Evolutionary conservation across 2,329 filamentous ascomycete genomes (phyloP).

Genomic region (Claviceps fusiformis): DNA sequence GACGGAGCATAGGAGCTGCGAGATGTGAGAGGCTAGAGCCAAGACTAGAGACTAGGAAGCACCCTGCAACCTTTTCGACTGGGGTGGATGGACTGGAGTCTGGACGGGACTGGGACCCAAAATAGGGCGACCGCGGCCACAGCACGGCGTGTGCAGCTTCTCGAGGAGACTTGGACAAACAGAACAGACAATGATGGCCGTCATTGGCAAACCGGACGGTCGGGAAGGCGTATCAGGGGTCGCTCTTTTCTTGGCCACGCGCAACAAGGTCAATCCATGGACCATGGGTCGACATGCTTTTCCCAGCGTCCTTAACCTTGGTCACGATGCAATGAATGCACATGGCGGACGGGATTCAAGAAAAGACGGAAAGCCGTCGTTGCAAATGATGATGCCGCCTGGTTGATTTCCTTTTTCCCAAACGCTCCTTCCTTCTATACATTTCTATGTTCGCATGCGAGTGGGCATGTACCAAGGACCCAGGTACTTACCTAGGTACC

Average conservation of each 20-base stretch:
- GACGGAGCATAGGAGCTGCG: neutral
- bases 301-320: neutral
- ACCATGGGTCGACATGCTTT: neutral
- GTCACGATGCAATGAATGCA: neutral
- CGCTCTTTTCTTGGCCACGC: neutral
- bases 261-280: neutral
- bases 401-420: neutral
- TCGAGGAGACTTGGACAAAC: neutral
- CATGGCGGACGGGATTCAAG: neutral
- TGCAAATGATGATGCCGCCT: neutral
- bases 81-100: neutral
- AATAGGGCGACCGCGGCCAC: neutral
- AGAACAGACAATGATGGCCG: neutral
- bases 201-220: constrained; percentile 2
- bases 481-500: neutral
- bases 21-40: neutral
- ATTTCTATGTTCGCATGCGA: too few relatives aligned
- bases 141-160: too few relatives aligned
- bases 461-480: too few relatives aligned
- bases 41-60: neutral
- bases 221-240: constrained; percentile 1
- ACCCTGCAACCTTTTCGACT: neutral
- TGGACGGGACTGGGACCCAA: neutral
- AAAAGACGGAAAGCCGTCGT: neutral
- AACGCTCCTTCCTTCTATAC: neutral